Evolutionary conservation across 2,329 filamentous ascomycete species (phyloP), one percentile per base, ranked within the genome.

Genomic region (Colletotrichum tamarilloi): DNA sequence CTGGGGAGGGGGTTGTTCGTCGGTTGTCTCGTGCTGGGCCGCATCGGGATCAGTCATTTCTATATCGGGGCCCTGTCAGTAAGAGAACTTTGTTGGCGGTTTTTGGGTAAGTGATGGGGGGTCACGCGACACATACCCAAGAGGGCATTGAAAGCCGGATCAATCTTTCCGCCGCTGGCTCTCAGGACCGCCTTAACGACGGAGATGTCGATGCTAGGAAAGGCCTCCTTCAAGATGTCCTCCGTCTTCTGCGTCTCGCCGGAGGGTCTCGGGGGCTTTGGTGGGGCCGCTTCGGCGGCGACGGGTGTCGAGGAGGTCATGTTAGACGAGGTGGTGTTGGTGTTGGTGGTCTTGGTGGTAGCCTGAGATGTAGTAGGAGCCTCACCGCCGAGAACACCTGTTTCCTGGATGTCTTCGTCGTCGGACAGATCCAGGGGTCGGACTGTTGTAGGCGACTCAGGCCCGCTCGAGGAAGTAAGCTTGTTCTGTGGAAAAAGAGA

Each of bases 101-200:
- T 35, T 5, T 35, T 6, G 35, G 35, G 35, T 42, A 16, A 42
- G 38, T 16, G 14, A 32, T 32, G 14, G 7, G 14, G 19, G 71
- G 26, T 62, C 69, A 74, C 46, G 69, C 68, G 32, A 72, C 42
- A 49, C 88, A 74, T 87, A 94, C 94, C 94, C 57, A 99, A 88
- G 56, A 99, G 88, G 46, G 97, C 97, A 84, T 98, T 97, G 85
- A 99, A 99, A 16, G 97, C 96, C 38, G 95, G 94, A 82, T 99
- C 97, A 60, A 98, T 92, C 79, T 93, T 91, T 73, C 95, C 96
- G 72, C 92, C 89, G 81, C 97, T 98, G 16, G 97, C 97, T 28
- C 90, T 88, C 76, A 99, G 85, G 0, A 99, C 93, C 35, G 97
- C 97, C 83, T 92, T 97, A 82, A 99, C 90, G 59, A 99, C 93